Evolutionary conservation across 192 early-diverging fungal genomes (phyloP), one percentile per base, ranked within the genome.

Genomic region (Umbelopsis sp.): DNA sequence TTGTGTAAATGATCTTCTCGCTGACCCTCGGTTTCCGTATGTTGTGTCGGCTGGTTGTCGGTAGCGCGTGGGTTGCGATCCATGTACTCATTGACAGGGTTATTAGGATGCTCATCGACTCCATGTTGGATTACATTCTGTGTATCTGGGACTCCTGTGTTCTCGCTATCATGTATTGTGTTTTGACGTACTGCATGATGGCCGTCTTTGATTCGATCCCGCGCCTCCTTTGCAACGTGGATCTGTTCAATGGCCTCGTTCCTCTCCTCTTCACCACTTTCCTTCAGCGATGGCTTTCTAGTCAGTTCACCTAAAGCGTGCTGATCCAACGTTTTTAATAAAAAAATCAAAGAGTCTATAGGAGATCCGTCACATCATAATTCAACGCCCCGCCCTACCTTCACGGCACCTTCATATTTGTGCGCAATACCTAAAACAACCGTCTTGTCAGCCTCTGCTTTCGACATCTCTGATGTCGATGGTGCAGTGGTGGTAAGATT

Each of bases 71-170:
- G 56, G 31, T 62, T 32, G 16, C 56, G 56, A 14, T 29, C 20
- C 56, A 34, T 29, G 31, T 36, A 62, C 29, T 62, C 56, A n/a
- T 62, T 62, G 56, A 62, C 56, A 62, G 56, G 56, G 31, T 62
- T 62, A 17, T 62, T 62, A 34, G 56, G 56, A 62, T 62, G 56
- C 29, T 62, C 56, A 32, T 62, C 56, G 24, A 22, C 25, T 34
- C 34, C 56, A 34, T 62, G 56, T n/a, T 62, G 56, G 26, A 62
- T 62, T 10, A 62, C 56, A 16, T 62, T 34, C 29, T 62, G 16
- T 4, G 56, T 31, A 20, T 62, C 56, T 6, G 56, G 31, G 16
- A 34, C 34, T 17, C 56, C 56, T 11, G 26, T 2, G 2, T 62
- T 32, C 31, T 62, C 56, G 31, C 56, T 62, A 4, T 36, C 29